Conservation (phyloP, 345 rosid species). For the Alliaria petiolata region DNA sequence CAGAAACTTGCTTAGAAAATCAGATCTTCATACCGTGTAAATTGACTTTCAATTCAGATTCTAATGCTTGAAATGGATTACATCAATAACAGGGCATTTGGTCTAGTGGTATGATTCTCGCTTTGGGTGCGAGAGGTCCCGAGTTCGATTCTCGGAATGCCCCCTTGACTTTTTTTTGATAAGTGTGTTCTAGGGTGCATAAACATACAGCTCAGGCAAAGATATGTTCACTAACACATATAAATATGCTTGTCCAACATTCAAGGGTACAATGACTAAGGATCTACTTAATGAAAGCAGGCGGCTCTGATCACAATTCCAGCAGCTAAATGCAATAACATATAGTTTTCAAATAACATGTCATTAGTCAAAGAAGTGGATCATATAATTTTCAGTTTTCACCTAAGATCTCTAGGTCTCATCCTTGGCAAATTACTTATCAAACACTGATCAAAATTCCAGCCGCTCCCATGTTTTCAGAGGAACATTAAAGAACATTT, state of each 20-base stretch:
- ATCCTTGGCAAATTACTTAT: constrained; percentile 35
- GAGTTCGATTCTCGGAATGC: constrained; percentile 44
- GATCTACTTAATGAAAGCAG: constrained; percentile 43
- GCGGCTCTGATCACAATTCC: no score
- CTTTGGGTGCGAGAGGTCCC: constrained; percentile 90
- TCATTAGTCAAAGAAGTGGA: constrained; percentile 50
- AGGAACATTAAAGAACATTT: constrained; percentile 58
- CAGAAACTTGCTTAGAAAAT: no score
- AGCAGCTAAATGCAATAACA: constrained; percentile 55
- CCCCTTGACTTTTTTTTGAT: not conserved
- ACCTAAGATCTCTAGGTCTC: constrained; percentile 53
- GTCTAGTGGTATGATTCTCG: constrained; percentile 87
- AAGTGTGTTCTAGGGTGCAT: no score
- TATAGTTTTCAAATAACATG: no score
- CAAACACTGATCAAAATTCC: not conserved
- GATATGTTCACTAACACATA: constrained; percentile 3
- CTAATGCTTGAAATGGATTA: no score
- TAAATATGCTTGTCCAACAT: constrained; percentile 23
- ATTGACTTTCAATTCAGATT: no score
- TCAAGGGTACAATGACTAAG: constrained; percentile 44
- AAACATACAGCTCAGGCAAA: not conserved
- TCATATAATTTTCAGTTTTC: constrained; percentile 25
- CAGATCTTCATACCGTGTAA: no score
- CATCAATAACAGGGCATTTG: constrained; percentile 67
- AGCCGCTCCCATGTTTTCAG: not conserved